Base-by-base conservation (phyloP, 2,329 filamentous ascomycete species). In the Fusarium verrucosum region DNA sequence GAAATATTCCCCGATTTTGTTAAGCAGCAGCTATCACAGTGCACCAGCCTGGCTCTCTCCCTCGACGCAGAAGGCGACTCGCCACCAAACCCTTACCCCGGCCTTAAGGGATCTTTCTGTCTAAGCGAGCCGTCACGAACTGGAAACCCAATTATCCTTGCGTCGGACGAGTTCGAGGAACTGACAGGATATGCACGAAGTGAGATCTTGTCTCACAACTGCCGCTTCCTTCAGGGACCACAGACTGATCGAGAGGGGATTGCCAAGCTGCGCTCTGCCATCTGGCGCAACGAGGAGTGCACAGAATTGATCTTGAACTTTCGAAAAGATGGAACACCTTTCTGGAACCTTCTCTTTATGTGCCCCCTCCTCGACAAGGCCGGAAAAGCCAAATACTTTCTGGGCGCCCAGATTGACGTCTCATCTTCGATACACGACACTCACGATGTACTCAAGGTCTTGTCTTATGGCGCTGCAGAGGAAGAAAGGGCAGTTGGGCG, bases 31-130 rank as follows among this genome's bases (percentile, higher is more conserved):
- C 74, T 86, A 50, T 80, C 79, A 1, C 71, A 79, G 26, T 80
- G 79, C 46, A 81, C 82, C 6, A 77, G 77, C 5, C 72, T 76
- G 33, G 80, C 83, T 1, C 70, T 87, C 4, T 76, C 80, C 3
- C 71, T 76, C 7, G 74, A 73, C 2, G 62, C 66, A 1, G 72
- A 72, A n/a, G 72, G 74, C 19, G 72, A 74, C 3, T 58, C 68
- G 10, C 68, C 62, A 5, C 59, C 57, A 17, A 72, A 74, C 7
- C 69, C 76, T 46, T 87, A 82, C 50, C 81, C 81, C 4, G 86
- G 86, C 1, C 77, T 89, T 0, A 85, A 84, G 10, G 80, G 85
- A 44, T 84, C 85, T 20, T 88, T 88, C 63, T 85, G 84, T 53
- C 70, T 88, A 16, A 86, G 83, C 1, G 82, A 87, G 65, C 82